Base-by-base conservation (phyloP, 1,284 basidiomycete genomes). In the Cryptococcus deneoformans region DNA sequence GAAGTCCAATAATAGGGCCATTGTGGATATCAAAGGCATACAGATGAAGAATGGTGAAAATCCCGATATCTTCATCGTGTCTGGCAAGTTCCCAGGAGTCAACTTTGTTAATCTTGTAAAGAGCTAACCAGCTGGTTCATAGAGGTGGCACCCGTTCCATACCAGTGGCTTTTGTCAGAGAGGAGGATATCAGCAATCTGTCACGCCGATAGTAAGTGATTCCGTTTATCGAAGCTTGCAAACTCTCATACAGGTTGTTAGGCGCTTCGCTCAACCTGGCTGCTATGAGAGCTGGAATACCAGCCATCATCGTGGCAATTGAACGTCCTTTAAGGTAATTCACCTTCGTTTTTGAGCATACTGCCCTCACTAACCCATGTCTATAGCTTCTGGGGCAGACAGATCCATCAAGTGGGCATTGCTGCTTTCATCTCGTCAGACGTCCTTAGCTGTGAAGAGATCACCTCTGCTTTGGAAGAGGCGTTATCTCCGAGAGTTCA, bases 141-240 rank as follows among this genome's bases (percentile, higher is more conserved):
- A 35, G 24, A 8, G 11, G 16, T 52, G 69, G 84, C 81, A 10
- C 83, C 83, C 58, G 80, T 87, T 1, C 85, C 86, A 0, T 86
- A 87, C 68, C 86, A 87, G 70, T 88, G 86, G 86, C 77, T 88
- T 3, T 88, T 87, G 63, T 82, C 82, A 9, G 67, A 75, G 0
- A 68, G 67, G 38, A 74, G 84, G 9, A 85, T 87, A 0, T 75
- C 82, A 16, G 85, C 85, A 0, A 85, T 87, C 0, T 84, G 85
- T n/a, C 86, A 87, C 67, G 86, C 87, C 64, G 86, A 86, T 5
- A 86, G 75, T 70, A 38, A 63, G 70, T 62, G 14, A 3, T 43
- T 53, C 20, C 47, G 34, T 42, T 42, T 10, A 42, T 42, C 10
- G n/a, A n/a, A 42, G 36, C 3, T 20, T 20, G 20, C 20, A 20